Evolutionary conservation across 2,329 filamentous ascomycete genomes (phyloP).

Genomic region (Colletotrichum caudatum): DNA sequence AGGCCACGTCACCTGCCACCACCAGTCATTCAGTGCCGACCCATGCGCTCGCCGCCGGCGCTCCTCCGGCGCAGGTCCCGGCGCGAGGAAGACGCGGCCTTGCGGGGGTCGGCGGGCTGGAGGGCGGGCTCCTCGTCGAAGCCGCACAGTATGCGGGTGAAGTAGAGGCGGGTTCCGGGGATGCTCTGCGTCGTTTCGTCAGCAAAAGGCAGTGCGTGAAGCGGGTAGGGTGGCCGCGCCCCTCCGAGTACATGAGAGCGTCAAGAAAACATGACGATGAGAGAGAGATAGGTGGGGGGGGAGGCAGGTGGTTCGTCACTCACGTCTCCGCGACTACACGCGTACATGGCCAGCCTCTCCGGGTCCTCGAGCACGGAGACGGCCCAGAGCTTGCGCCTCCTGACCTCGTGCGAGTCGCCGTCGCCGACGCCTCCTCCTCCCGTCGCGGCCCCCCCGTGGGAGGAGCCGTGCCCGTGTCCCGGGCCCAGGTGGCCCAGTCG

Average conservation of each 20-base stretch:
- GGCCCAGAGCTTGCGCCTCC: slow-evolving; percentile 62
- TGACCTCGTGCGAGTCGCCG: slow-evolving; percentile 56
- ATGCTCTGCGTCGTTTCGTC: slow-evolving; percentile 59
- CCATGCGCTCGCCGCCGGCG: slow-evolving; percentile 42
- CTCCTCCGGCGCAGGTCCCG: slow-evolving; percentile 34
- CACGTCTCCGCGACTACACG: slow-evolving; percentile 67
- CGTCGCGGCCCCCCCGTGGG: background rate
- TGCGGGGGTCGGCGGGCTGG: slow-evolving; percentile 40
- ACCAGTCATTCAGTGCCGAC: slow-evolving; percentile 26
- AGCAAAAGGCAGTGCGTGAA: background rate
- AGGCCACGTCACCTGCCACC: background rate
- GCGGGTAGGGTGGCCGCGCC: background rate
- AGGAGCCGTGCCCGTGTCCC: background rate
- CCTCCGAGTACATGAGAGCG: background rate
- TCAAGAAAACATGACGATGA: background rate
- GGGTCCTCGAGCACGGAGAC: slow-evolving; percentile 67
- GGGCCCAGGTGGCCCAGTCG: slow-evolving; percentile 23
- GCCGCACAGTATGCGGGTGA: slow-evolving; percentile 68
- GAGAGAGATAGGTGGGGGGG: slow-evolving; percentile 2
- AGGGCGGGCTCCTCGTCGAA: slow-evolving; percentile 51
- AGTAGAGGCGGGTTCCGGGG: slow-evolving; percentile 66
- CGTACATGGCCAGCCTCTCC: slow-evolving; percentile 70
- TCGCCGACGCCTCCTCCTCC: slow-evolving; percentile 28
- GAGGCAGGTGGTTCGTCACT: slow-evolving; percentile 45
- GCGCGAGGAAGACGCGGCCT: slow-evolving; percentile 26